A percentile compares a stretch with the other conserved stretches of the same genome.
phyloP scores from a whole-genome alignment of 2,329 filamentous ascomycete genomes.

The Magnaporthales sp. region DNA sequence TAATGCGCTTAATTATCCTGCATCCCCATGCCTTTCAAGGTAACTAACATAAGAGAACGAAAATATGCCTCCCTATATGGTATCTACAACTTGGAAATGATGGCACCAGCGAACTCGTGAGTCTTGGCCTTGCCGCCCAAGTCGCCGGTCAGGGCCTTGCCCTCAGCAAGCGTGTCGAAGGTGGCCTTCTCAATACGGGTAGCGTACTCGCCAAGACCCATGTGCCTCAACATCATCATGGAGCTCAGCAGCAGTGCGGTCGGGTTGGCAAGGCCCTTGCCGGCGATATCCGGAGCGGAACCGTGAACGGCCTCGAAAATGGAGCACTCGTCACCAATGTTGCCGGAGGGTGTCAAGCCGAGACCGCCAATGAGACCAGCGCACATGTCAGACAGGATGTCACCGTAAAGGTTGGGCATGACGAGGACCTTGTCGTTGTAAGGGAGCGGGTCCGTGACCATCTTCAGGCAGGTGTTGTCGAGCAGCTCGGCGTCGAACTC shows the following conservation, averaged over 20 bases:
- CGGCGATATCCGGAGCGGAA: slow-evolving; percentile 55
- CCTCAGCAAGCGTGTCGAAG: slow-evolving; percentile 90
- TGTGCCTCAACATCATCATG: slow-evolving; percentile 99
- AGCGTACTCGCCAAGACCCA: slow-evolving; percentile 82
- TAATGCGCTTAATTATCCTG: slow-evolving; percentile 4
- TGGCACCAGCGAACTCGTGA: slow-evolving; percentile 83
- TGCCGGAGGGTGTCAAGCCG: slow-evolving; percentile 92
- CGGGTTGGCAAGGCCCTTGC: slow-evolving; percentile 90
- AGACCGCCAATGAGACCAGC: slow-evolving; percentile 96
- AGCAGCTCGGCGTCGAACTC: slow-evolving; percentile 97
- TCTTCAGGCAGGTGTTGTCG: slow-evolving; percentile 99
- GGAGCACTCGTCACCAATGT: slow-evolving; percentile 98
- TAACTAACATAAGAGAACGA: slow-evolving; percentile 4
- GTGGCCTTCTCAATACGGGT: slow-evolving; percentile 86
- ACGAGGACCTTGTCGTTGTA: slow-evolving; percentile 99
- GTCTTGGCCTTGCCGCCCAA: slow-evolving; percentile 96
- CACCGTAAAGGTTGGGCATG: slow-evolving; percentile 97
- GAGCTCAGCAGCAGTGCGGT: slow-evolving; percentile 90
- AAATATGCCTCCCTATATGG: slow-evolving; percentile 7
- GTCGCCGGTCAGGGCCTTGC: slow-evolving; percentile 93
- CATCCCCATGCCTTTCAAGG: slow-evolving; percentile 1
- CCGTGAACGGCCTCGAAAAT: slow-evolving; percentile 99
- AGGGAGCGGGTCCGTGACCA: slow-evolving; percentile 88
- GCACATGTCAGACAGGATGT: slow-evolving; percentile 99
- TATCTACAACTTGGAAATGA: slow-evolving; percentile 62